These are phyloP conservation scores for Escovopsis sp. DNA, from an alignment of 2,329 filamentous ascomycete species.

Conservation along the genomic window DNA sequence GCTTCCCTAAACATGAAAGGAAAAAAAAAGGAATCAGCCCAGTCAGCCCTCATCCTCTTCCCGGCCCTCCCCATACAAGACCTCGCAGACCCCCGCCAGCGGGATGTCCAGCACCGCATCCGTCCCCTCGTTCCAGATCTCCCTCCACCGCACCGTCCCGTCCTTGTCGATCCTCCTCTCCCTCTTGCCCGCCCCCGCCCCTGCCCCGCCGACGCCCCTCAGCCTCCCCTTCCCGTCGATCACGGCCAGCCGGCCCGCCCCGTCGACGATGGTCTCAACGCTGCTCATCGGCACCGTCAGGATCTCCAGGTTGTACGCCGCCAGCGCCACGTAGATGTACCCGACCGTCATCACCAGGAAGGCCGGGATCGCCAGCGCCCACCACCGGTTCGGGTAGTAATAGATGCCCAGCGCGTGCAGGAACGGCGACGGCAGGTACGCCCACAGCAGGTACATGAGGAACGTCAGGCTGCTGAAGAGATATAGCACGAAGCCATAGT, in stretches of 20 bases:
- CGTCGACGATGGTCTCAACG: constrained; percentile 84
- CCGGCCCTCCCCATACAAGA: constrained; percentile 60
- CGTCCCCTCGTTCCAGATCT: constrained; percentile 80
- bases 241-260: constrained; percentile 71
- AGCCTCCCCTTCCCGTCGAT: constrained; percentile 55
- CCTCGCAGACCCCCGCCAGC: constrained; percentile 84
- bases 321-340: constrained; percentile 89
- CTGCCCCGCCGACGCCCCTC: constrained; percentile 21
- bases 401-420: constrained; percentile 85
- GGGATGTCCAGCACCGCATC: constrained; percentile 97
- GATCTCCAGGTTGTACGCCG: constrained; percentile 78
- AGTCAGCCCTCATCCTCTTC: constrained; percentile 10
- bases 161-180: constrained; percentile 22
- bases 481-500: constrained; percentile 97
- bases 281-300: constrained; percentile 67
- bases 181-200: constrained; percentile 13
- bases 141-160: constrained; percentile 52
- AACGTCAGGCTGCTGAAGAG: constrained; percentile 76
- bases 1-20: not conserved
- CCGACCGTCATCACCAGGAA: constrained; percentile 79
- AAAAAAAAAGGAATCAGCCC: too few species aligned
- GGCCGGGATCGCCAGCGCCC: constrained; percentile 81
- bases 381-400: constrained; percentile 97
- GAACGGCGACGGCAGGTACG: constrained; percentile 81
- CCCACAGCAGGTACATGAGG: constrained; percentile 60